phyloP scores from a whole-genome alignment of 352 stramenopile species.

The Pythium apleroticum region DNA sequence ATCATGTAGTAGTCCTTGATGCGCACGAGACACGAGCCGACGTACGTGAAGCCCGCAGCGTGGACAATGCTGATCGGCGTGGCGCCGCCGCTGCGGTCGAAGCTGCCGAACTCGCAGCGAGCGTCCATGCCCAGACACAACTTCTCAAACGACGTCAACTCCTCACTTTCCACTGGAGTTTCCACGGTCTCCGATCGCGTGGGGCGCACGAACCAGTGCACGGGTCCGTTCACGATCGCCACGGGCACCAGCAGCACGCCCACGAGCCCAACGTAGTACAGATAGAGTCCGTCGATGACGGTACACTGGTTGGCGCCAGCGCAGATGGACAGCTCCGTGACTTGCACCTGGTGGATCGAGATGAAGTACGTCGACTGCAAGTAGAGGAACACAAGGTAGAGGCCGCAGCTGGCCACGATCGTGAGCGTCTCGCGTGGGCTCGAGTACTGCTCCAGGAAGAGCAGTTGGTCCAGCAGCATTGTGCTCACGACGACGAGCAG shows the following conservation, averaged over 20 bases:
- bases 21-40: constrained; percentile 21
- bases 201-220: neutral
- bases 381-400: constrained; percentile 13
- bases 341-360: constrained; percentile 13
- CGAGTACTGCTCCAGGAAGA: constrained; percentile 27
- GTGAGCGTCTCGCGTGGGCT: constrained; percentile 24
- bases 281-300: constrained; percentile 5
- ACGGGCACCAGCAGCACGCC: constrained; percentile 11
- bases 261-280: constrained; percentile 13
- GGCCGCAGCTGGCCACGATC: constrained; percentile 10
- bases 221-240: constrained; percentile 6
- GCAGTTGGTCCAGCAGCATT: constrained; percentile 22
- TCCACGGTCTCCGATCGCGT: neutral
- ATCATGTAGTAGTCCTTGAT: constrained; percentile 30
- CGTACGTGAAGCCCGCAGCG: constrained; percentile 24
- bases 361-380: constrained; percentile 14
- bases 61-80: constrained; percentile 29
- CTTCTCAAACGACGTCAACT: constrained; percentile 20
- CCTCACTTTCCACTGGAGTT: neutral
- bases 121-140: constrained; percentile 24
- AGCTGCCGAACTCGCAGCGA: constrained; percentile 18
- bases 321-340: constrained; percentile 19
- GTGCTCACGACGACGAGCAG: constrained; percentile 25
- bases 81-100: constrained; percentile 1
- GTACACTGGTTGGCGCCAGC: constrained; percentile 16